Percentiles rank a stretch among this genome's conserved stretches.
phyloP scores from a whole-genome alignment of 148 eudicot genomes.

The Persicaria maculosa region DNA sequence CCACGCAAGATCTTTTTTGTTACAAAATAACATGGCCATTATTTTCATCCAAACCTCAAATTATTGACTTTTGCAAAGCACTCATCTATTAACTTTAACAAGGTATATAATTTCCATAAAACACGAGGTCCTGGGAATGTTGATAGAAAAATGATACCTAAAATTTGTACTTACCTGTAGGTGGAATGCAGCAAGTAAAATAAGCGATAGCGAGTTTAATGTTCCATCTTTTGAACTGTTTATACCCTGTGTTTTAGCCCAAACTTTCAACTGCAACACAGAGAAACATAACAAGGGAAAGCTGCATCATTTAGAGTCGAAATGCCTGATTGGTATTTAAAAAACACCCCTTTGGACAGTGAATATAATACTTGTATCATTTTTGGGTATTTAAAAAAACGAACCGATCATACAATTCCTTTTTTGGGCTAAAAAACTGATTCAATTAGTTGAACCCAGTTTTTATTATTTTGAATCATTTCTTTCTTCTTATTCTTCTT shows the following conservation, averaged over 20 bases:
- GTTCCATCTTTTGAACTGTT: conserved; percentile 85
- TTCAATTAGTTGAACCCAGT: too few relatives aligned
- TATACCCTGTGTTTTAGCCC: conserved; percentile 85
- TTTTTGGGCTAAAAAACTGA: too few relatives aligned
- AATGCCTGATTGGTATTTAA: too few relatives aligned
- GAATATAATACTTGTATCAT: too few relatives aligned
- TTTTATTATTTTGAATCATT: too few relatives aligned
- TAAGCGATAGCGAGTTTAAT: conserved; percentile 72
- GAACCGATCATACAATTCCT: too few relatives aligned
- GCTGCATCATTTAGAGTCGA: neutral
- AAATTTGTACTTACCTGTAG: conserved; percentile 53
- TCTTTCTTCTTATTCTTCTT: too few relatives aligned
- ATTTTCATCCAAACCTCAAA: neutral
- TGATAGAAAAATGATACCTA: neutral
- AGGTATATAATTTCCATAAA: neutral
- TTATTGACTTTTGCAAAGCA: neutral
- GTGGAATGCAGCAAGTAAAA: conserved; percentile 84
- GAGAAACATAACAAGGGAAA: neutral
- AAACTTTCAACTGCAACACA: conserved; percentile 62
- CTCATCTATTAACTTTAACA: neutral
- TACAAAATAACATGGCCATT: neutral
- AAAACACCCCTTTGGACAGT: too few relatives aligned
- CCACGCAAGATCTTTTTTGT: neutral
- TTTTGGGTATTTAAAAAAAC: too few relatives aligned
- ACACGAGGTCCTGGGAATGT: neutral